Evolutionary conservation across 2,329 filamentous ascomycete species (phyloP), one percentile per base, ranked within the genome.

Genomic region (Rasamsonia emersonii): DNA sequence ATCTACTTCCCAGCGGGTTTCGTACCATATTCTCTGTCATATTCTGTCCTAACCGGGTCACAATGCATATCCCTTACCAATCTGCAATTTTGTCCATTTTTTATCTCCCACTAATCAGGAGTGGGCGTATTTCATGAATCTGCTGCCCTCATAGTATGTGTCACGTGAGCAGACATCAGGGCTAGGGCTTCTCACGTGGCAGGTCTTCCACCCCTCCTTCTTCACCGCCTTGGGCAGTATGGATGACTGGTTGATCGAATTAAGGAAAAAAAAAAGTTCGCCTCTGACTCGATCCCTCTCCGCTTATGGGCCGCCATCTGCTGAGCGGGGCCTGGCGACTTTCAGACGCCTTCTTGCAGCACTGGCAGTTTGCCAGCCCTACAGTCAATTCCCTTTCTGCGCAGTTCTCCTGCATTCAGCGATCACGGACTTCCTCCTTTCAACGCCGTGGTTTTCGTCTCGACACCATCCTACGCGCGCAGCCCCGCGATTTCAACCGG

Each of bases 311-410:
- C 56, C 57, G 45, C 37, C 43, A 40, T 53, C 42, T 56, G 41
- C 35, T 57, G 48, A 59, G 55, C 56, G 56, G 57, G 54, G 56
- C 54, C 40, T 53, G 50, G 46, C 48, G 44, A 49, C 46, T 59
- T 49, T 55, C 51, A 37, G 50, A 42, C 44, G 49, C 44, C 49
- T 33, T 49, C 39, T 43, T 46, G 35, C 46, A 33, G 35, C 17
- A 23, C n/a, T 23, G 18, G 25, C 20, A 20, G 30, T 34, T 39
- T 26, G 37, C 33, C 40, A 41, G 29, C 39, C 39, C 30, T 41
- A 28, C 30, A 24, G 33, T 42, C 37, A 30, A 33, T 41, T 37
- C 28, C 33, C 32, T 33, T 32, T 27, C n/a, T 29, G 27, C 29
- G 35, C 29, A 21, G 29, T 14, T 16, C 9, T 18, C 19, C 18